These are phyloP conservation scores for Thymus quinquecostatus DNA, from an alignment of 257 asterid genomes.

Conservation along the genomic window DNA sequence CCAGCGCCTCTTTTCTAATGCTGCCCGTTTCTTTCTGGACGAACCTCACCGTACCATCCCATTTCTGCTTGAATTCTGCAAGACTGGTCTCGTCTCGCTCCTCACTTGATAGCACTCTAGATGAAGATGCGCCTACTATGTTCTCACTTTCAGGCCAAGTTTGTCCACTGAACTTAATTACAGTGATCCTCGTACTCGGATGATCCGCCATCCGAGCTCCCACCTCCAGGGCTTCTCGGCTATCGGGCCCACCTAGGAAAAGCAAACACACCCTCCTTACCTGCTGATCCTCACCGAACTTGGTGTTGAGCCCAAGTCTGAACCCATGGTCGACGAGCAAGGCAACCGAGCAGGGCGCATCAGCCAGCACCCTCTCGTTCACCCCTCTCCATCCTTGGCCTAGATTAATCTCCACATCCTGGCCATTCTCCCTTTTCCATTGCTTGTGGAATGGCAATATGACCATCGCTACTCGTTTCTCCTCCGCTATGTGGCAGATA, in stretches of 20 bases:
- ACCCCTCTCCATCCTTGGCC: constrained; percentile 53
- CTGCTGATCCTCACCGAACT: not conserved
- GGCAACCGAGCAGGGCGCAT: constrained; percentile 28
- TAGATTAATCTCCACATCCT: constrained; percentile 20
- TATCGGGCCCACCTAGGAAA: not conserved
- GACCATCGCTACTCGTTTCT: constrained; percentile 34
- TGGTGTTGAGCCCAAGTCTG: not conserved
- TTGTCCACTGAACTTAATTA: not conserved
- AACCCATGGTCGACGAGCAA: not conserved
- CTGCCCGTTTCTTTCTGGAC: constrained; percentile 4
- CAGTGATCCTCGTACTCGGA: not conserved
- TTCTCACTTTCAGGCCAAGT: not conserved
- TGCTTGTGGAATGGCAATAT: constrained; percentile 17
- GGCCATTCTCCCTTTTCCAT: constrained; percentile 12
- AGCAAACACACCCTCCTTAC: not conserved
- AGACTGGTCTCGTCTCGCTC: not conserved
- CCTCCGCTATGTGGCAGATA: constrained; percentile 38
- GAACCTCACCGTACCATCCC: not conserved
- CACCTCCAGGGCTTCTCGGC: not conserved
- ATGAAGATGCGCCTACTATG: too few relatives aligned
- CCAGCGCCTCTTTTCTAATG: constrained; percentile 1
- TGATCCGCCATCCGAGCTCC: not conserved
- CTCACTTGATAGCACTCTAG: not conserved
- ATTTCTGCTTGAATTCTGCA: not conserved
- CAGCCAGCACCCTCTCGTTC: constrained; percentile 35